Evolutionary conservation across 192 early-diverging fungal species (phyloP), one percentile per base, ranked within the genome.

Genomic region (Chytriomyces confervae): DNA sequence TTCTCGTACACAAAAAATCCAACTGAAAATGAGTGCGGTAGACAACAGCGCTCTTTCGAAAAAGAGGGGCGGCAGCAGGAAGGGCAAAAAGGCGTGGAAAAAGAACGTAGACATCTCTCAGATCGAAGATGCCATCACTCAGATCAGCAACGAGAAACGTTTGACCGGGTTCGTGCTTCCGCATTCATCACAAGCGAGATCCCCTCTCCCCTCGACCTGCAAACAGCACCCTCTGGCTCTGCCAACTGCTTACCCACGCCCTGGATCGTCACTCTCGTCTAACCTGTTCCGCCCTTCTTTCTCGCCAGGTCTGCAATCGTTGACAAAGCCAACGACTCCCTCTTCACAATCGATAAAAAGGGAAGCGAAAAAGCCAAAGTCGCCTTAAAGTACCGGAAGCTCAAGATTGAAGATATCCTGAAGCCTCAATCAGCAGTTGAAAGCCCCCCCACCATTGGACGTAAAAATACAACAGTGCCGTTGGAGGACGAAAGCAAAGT

Each of bases 51-150:
- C 65, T 61, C 51, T 44, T 57, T 63, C 13, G 44, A 85, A 91
- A 77, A 88, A 85, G 79, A 43, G 82, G 57, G 88, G 91, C 53
- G 86, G 89, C 10, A 86, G 90, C 71, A 91, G 96, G 81, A 97
- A 98, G 82, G 92, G 92, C 70, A 96, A 94, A 86, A 92, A 94
- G 76, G 93, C 89, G 72, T 97, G 96, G 96, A 89, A 93, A 77
- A 95, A 95, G 80, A 96, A 97, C 72, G 91, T 97, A 53, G 95
- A 98, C 74, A 86, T 95, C 62, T 77, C 75, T 0, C 91, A 92
- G 45, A 85, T 97, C 44, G 96, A 99, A 78, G 80, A 86, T 44
- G 88, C 84, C 10, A 88, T 98, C 57, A 89, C 86, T 46, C 83
- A 89, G 62, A 66, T 84, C 60, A 51, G 88, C 53, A 85, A 84